These are phyloP conservation scores for Leccinum disarticulatum DNA, from an alignment of 768 basidiomycete species.

Conservation along the genomic window DNA sequence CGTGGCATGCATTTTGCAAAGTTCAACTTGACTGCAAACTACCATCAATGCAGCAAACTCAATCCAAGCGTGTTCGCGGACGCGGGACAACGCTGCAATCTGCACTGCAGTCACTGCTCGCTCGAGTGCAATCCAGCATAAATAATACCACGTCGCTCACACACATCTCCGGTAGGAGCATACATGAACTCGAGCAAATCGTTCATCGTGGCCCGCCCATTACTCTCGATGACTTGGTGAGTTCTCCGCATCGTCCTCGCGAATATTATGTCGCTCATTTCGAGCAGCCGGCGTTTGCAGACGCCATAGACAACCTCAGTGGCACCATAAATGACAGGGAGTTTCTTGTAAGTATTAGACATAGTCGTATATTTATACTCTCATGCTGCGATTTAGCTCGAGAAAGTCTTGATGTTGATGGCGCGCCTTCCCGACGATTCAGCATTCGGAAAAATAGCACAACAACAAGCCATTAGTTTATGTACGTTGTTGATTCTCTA, in stretches of 20 bases:
- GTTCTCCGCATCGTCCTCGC: neutral
- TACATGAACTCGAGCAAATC: conserved; percentile 32
- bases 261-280: neutral
- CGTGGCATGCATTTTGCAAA: neutral
- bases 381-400: conserved; percentile 47
- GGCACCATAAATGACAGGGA: conserved; percentile 57
- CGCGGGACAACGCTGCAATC: conserved; percentile 3
- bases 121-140: conserved; percentile 8
- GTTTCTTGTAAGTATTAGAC: conserved; percentile 46
- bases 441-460: conserved; percentile 36
- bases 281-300: conserved; percentile 46
- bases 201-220: conserved; percentile 28
- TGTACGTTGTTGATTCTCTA: conserved; percentile 44
- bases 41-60: conserved; percentile 7
- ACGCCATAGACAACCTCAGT: conserved; percentile 45
- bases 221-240: conserved; percentile 28
- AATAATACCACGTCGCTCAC: neutral
- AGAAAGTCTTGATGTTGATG: conserved; percentile 61
- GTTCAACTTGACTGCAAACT: neutral
- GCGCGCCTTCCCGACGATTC: conserved; percentile 43
- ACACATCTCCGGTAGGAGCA: conserved; percentile 10
- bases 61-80: neutral
- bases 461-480: conserved; percentile 51
- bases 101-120: conserved; percentile 16
- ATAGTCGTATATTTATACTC: conserved; percentile 1